Base-by-base conservation (phyloP, 345 rosid species). In the Physaria fendleri region DNA sequence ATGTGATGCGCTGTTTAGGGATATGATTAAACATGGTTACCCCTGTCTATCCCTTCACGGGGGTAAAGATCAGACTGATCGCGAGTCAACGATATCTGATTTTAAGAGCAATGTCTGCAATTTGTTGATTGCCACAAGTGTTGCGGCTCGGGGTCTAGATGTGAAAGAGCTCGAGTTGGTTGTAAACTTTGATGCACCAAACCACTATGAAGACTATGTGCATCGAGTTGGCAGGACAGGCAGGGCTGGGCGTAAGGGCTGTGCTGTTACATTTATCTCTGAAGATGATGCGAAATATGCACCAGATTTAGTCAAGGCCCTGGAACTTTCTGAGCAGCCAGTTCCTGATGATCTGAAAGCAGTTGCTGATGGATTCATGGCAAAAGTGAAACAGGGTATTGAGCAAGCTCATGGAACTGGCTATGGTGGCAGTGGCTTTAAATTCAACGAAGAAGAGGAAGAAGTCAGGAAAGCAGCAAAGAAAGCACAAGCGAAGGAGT, bases 171-270 rank as follows among this genome's bases (percentile, higher is more conserved):
- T 89, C 30, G 99, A 93, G 77, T 72, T 93, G 54, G 97, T 85
- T 71, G 65, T 93, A 51, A 93, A 89, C 63, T 93, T 70, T 76
- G 94, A 89, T 77, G 95, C 70, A 21, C 99, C 97, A 11, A 89
- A 93, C 59, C 99, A 93, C 74, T 89, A 89, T 58, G 95, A 93
- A 73, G 97, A 89, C 74, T 89, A 87, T 74, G 99, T 89, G 57
- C 97, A 89, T 74, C 94, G 90, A n/a, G 97, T 87, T 56, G 95
- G 97, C 55, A 81, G 99, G 74, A 93, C 99, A 21, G 99, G 95
- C 56, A 79, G 99, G 66, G 95, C 99, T 52, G 97, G 99, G 24
- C 74, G 88, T 51, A 89, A 85, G 66, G 99, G 99, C 52, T 89
- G 95, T 74, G 97, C 94, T 34, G 79, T 89, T 63, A 93, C 99